Conservation (phyloP, 208 protist genomes). For the Novymonas esmeraldas region DNA sequence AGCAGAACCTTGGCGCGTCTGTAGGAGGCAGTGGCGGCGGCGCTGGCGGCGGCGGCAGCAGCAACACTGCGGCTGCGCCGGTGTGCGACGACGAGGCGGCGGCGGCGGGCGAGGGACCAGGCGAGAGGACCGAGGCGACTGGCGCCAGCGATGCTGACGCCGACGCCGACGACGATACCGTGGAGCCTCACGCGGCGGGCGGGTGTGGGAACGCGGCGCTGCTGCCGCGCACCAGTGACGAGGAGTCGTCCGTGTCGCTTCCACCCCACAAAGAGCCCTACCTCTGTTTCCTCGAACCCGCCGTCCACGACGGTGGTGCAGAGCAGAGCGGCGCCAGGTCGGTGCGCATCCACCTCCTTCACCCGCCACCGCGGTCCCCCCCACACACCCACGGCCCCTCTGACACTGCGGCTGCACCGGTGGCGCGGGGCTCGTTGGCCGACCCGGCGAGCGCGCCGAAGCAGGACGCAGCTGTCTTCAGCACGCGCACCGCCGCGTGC, state of each 20-base stretch:
- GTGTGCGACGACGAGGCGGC: too few relatives aligned
- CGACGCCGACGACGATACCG: background rate
- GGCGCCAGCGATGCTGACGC: too few relatives aligned
- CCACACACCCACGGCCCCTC: background rate
- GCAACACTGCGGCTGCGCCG: too few relatives aligned
- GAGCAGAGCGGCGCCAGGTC: too few relatives aligned
- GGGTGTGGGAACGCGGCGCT: background rate
- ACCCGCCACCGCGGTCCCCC: slow-evolving; percentile 9
- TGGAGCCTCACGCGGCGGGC: background rate
- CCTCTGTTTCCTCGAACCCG: slow-evolving; percentile 21
- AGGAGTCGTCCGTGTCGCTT: background rate
- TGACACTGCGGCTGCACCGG: too few relatives aligned
- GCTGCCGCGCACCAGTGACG: slow-evolving; percentile 6
- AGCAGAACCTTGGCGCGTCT: too few relatives aligned
- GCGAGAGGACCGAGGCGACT: background rate
- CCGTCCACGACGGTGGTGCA: slow-evolving; percentile 10
- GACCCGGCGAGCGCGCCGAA: too few relatives aligned
- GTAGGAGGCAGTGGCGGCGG: too few relatives aligned
- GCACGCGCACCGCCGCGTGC: background rate
- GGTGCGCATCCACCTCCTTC: slow-evolving; percentile 20
- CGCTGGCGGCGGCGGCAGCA: too few relatives aligned
- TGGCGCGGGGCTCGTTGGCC: too few relatives aligned
- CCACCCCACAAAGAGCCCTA: background rate
- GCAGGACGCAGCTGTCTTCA: slow-evolving; percentile 8
- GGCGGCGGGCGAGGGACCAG: background rate